A percentile compares a stretch with the other conserved stretches of the same genome.
Evolutionary conservation across 768 basidiomycete species (phyloP).

Genomic region (Suillus variegatus): DNA sequence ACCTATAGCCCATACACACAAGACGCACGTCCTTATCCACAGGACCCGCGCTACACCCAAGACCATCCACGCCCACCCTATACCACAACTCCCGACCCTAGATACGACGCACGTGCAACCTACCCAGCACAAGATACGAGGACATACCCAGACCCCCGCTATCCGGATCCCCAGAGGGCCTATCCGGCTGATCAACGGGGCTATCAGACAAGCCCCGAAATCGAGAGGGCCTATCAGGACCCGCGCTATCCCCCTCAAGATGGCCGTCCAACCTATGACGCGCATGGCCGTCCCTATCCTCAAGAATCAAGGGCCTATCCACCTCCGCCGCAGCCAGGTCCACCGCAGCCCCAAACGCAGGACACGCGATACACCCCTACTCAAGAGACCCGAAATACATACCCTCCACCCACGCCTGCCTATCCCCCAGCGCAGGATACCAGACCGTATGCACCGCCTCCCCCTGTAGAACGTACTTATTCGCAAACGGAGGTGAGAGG

Average conservation of each 20-base stretch:
- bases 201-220: neutral
- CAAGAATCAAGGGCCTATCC: neutral
- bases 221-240: neutral
- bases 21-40: neutral
- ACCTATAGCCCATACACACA: neutral
- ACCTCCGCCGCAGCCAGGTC: slow-evolving; percentile 12
- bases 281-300: neutral
- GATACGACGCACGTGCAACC: slow-evolving; percentile 7
- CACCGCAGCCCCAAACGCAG: slow-evolving; percentile 28
- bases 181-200: neutral
- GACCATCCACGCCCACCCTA: slow-evolving; percentile 5
- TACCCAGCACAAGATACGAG: slow-evolving; percentile 2
- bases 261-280: neutral
- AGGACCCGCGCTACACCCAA: neutral
- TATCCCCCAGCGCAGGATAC: slow-evolving; percentile 6
- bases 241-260: neutral
- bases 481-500: neutral
- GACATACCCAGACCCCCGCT: neutral
- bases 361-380: neutral
- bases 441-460: neutral
- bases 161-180: neutral
- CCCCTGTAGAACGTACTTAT: neutral
- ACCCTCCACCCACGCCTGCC: neutral
- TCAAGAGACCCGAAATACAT: neutral
- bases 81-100: slow-evolving; percentile 9